A percentile compares a stretch with the other conserved stretches of the same genome.
These are phyloP conservation scores for Avicennia marina DNA, from an alignment of 257 asterid genomes.

Conservation along the genomic window DNA sequence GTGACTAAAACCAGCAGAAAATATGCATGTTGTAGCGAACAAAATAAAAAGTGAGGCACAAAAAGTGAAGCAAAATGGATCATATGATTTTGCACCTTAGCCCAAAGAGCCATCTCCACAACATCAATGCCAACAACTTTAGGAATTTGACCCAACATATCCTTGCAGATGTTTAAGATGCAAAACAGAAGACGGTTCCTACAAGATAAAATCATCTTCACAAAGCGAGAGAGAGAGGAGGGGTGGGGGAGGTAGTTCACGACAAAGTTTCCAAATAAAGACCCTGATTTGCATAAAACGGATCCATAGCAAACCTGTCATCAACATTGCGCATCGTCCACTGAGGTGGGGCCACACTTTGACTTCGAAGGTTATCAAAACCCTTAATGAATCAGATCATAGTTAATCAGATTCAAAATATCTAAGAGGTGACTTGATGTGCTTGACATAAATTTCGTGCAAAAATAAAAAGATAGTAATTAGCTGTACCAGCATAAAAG, in stretches of 20 bases:
- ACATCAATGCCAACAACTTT: constrained; percentile 96
- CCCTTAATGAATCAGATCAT: constrained; percentile 51
- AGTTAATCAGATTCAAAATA: constrained; percentile 9
- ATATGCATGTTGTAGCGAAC: neutral
- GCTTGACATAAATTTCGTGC: neutral
- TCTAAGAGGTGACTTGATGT: neutral
- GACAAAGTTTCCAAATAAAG: constrained; percentile 2
- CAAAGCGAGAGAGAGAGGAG: neutral
- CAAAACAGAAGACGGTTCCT: constrained; percentile 80
- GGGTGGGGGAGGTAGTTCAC: too few species aligned
- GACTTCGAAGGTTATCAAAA: constrained; percentile 91
- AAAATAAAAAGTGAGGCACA: neutral
- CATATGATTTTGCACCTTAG: constrained; percentile 57
- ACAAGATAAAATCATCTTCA: constrained; percentile 17
- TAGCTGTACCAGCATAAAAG: constrained; percentile 71
- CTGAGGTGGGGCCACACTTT: constrained; percentile 95
- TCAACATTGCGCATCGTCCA: constrained; percentile 98
- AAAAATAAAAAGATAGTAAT: neutral
- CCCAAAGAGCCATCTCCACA: constrained; percentile 99
- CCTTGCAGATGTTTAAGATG: constrained; percentile 83
- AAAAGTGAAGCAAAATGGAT: constrained; percentile 14
- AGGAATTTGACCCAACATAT: constrained; percentile 74
- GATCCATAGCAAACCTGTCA: constrained; percentile 58
- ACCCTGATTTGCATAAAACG: neutral
- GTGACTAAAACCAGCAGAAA: constrained; percentile 6